Base-by-base conservation (phyloP, 192 early-diverging fungal species). In the Cetraspora pellucida region DNA sequence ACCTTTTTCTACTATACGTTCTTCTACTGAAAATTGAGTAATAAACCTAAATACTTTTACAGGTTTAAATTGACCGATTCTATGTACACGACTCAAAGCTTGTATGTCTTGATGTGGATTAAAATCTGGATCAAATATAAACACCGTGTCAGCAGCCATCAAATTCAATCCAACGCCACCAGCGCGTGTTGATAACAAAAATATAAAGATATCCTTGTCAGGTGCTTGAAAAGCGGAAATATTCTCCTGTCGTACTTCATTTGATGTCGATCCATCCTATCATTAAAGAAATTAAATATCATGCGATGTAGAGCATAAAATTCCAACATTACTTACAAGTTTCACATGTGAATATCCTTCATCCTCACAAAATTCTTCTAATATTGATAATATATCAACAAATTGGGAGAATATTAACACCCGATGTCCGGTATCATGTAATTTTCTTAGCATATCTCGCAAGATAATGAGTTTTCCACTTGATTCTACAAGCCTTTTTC, bases 341-440 rank as follows among this genome's bases (percentile, higher is more conserved):
- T 93, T 79, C 10, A 86, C 64, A 82, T 82, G 93, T 47, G 75
- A 72, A 68, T 86, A 85, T 0, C 80, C 82, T 65, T 87, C 79
- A 3, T 77, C 83, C 5, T 80, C 71, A 58, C 96, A 76, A 76
- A 91, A 92, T 9, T 90, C 82, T 75, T 96, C 94, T 16, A 97
- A 77, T 27, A 98, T 87, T 78, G 95, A 90, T 25, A 98, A 82
- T 73, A 91, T 89, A 27, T 88, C 79, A n/a, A 90, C 94, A 80
- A 97, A 95, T 78, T 95, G 94, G 60, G 89, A 90, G 76, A 98
- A 98, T 27, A 98, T 79, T 6, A 98, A 79, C 0, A 97, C 84
- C 17, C 90, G 84, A 80, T 92, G 85, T 0, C 89, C 85, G 11
- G 82, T 69, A 17, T 74, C 82, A 58, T 89, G 85, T 28, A 95